Base-by-base conservation (phyloP, 208 protist genomes). In the Crithidia bombi region DNA sequence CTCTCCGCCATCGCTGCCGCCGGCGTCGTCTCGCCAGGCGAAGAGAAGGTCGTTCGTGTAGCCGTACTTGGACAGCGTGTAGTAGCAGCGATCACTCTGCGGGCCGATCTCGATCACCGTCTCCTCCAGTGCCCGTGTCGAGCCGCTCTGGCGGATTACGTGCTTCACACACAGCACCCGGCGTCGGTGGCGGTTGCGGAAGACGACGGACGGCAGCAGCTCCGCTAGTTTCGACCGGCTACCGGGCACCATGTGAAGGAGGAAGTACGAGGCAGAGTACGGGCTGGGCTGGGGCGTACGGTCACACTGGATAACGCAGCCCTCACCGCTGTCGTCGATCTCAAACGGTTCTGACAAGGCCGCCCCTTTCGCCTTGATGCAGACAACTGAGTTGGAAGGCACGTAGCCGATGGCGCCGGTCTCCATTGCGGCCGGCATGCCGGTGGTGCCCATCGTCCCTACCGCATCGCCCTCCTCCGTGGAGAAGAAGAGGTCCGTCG, bases 41-140 rank as follows among this genome's bases (percentile, higher is more conserved):
- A 86, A 89, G 49, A 82, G 33, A 50, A 86, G 65, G 58, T 73
- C 70, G 57, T 82, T 67, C 15, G 46, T 79, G 51, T 75, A 80
- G 33, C 75, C 84, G 59, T 85, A 80, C 65, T 67, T 62, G 35
- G 78, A 79, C 25, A 79, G 28, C 5, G 75, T 68, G 47, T 58
- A 51, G 43, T 77, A 55, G 49, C 39, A 38, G 50, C 69, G 57
- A 49, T 75, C 36, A 21, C 64, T 36, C 17, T 59, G 64, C n/a
- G 75, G 52, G 6, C 49, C 21, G 52, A 69, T 51, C 55, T 66
- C 43, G 30, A 66, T 38, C 25, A 73, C 56, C 1, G 56, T 66
- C 74, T 68, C 63, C 68, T 69, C 72, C 32, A 77, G 39, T 23
- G 25, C 7, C 35, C 32, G 19, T 25, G 38, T 46, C n/a, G 46